phyloP scores from a whole-genome alignment of 345 rosid genomes.

The Capsella bursapastoris region DNA sequence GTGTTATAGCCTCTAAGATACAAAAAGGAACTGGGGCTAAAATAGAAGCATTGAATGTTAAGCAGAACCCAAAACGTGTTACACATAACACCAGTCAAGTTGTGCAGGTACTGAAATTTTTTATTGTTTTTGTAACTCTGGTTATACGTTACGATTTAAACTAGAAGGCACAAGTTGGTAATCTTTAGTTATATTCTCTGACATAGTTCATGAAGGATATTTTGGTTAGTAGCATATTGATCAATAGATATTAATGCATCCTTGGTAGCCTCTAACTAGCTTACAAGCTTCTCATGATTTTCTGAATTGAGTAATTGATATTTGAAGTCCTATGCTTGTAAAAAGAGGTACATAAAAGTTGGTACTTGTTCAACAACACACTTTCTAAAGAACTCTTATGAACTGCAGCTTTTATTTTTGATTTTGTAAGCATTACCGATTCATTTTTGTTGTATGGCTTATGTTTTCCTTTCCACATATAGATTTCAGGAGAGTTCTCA shows the following conservation, averaged over 20 bases:
- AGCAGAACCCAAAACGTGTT: conserved; percentile 60
- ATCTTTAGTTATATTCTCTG: background rate
- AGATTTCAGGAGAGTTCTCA: conserved; percentile 70
- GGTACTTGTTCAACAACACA: background rate
- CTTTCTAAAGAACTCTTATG: background rate
- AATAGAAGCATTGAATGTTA: conserved; percentile 48
- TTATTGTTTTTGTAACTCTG: background rate
- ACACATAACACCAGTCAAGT: conserved; percentile 54
- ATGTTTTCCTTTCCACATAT: conserved; percentile 45
- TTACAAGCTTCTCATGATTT: too few species aligned
- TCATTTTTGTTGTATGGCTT: conserved; percentile 12
- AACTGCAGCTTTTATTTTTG: background rate
- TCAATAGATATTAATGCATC: background rate
- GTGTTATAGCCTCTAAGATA: too few species aligned
- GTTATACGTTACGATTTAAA: too few species aligned
- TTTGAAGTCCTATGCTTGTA: background rate
- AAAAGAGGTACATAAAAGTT: background rate
- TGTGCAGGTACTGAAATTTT: conserved; percentile 56
- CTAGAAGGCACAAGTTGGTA: background rate
- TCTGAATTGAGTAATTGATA: background rate
- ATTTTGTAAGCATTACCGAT: background rate
- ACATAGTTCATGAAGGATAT: background rate
- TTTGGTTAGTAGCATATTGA: background rate
- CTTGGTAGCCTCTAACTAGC: too few species aligned
- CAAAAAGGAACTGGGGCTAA: conserved; percentile 51